Base-by-base conservation (phyloP, 768 basidiomycete species). In the Tubosaeta brunneosetosa region DNA sequence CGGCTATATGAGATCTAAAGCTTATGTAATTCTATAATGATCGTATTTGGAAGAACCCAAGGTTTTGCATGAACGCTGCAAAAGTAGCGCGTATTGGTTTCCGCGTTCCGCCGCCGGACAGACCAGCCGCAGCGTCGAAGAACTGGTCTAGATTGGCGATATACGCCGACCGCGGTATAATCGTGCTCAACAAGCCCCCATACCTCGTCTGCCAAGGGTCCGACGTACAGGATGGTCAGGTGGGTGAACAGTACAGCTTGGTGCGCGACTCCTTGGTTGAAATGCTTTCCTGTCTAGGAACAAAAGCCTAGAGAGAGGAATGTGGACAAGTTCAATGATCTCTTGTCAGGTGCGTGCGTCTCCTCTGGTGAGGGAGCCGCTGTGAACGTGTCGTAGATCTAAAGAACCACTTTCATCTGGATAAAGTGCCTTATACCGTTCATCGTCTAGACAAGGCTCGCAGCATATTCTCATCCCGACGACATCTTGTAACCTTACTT, bases 381-480 rank as follows among this genome's bases (percentile, higher is more conserved):
- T 9, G 42, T 42, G 41, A 55, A 6, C 27, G 17, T 38, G 29
- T 22, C 57, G 56, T 57, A 69, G 64, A 74, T 44, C 53, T 68
- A 34, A 60, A 64, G 33, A 44, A 58, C 22, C 58, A 61, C 45
- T 65, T 79, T 45, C 56, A 61, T 13, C 60, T 78, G 44, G 58
- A 62, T 14, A 57, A 50, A 25, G 53, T 66, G n/a, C 83, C 79
- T 7, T 71, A 71, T 49, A 70, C 79, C 6, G 77, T 86, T 19
- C 86, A 88, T 61, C 77, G 86, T 13, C 74, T 88, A 5, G 85
- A 87, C 70, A 84, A 83, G 73, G 86, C 82, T 25, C 14, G 64
- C 56, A 14, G 22, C 41, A 8, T 14, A 38, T 49, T 25, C 47
- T 13, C 16, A 27, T 22, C 5, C 36, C 38, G 6, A 40, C n/a